Conservation (phyloP, 768 basidiomycete genomes). For the Pleurotus sapidus region DNA sequence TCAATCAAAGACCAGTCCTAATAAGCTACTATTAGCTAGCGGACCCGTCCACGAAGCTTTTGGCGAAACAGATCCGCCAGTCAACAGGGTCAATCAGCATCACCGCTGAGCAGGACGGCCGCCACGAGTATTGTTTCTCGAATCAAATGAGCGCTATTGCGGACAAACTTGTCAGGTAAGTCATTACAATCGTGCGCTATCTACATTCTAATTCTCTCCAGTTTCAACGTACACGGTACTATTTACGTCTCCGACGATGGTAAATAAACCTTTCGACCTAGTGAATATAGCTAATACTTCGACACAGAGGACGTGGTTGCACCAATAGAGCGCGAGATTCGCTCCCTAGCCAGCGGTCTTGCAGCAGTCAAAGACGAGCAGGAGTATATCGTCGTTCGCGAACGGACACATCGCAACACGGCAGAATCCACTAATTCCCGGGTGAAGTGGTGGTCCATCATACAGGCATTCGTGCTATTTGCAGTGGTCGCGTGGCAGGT, state of each 20-base stretch:
- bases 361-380: slow-evolving; percentile 96
- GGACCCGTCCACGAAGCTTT: slow-evolving; percentile 64
- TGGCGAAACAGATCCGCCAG: slow-evolving; percentile 82
- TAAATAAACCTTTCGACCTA: slow-evolving; percentile 24
- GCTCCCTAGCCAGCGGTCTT: slow-evolving; percentile 75
- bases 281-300: neutral
- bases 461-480: slow-evolving; percentile 85
- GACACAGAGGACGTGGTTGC: slow-evolving; percentile 68
- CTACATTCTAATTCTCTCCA: slow-evolving; percentile 24
- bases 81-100: slow-evolving; percentile 88
- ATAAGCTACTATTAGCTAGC: slow-evolving; percentile 51
- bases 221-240: slow-evolving; percentile 98
- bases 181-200: slow-evolving; percentile 4
- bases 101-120: slow-evolving; percentile 83
- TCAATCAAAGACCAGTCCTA: neutral
- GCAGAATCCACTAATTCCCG: slow-evolving; percentile 91
- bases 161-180: slow-evolving; percentile 91
- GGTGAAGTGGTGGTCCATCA: slow-evolving; percentile 98
- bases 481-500: slow-evolving; percentile 95
- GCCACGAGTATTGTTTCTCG: slow-evolving; percentile 96
- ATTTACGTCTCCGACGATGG: slow-evolving; percentile 93
- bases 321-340: slow-evolving; percentile 95
- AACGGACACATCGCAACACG: slow-evolving; percentile 90
- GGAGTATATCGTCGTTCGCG: slow-evolving; percentile 96
- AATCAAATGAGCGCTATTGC: slow-evolving; percentile 98